phyloP scores from a whole-genome alignment of 495 filamentous ascomycete genomes.

The Pyrenula massariospora region DNA sequence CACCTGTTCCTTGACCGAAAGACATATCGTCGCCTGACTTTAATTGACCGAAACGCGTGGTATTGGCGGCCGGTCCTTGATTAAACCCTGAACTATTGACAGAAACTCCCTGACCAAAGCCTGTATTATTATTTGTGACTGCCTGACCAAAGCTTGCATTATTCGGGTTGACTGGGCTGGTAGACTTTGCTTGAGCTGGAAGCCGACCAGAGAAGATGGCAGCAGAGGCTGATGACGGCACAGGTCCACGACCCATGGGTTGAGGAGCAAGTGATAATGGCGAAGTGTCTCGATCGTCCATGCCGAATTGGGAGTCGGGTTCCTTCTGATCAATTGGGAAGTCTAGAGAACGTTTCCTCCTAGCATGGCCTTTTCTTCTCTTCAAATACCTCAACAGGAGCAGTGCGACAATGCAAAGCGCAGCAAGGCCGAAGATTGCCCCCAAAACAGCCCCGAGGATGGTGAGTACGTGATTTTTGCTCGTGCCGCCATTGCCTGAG shows the following conservation, averaged over 20 bases:
- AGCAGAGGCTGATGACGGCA: constrained; percentile 34
- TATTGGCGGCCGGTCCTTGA: too few species aligned
- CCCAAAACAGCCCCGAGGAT: constrained; percentile 76
- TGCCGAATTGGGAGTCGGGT: constrained; percentile 37
- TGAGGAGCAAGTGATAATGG: constrained; percentile 31
- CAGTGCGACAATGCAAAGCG: constrained; percentile 57
- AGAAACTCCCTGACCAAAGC: constrained; percentile 12
- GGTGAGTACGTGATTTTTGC: constrained; percentile 29
- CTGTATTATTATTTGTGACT: constrained; percentile 10
- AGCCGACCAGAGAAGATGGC: constrained; percentile 31
- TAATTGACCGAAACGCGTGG: constrained; percentile 10
- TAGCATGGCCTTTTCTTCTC: constrained; percentile 36
- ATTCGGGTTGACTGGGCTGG: constrained; percentile 13
- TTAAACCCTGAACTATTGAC: too few species aligned
- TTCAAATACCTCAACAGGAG: constrained; percentile 54
- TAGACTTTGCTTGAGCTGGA: constrained; percentile 24
- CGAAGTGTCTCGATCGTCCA: constrained; percentile 49
- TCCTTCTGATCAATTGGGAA: constrained; percentile 40
- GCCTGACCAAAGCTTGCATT: constrained; percentile 4
- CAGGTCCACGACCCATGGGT: constrained; percentile 30
- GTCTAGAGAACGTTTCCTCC: constrained; percentile 38
- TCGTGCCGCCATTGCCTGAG: constrained; percentile 14
- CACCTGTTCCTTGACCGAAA: constrained; percentile 6
- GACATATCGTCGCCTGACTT: constrained; percentile 23
- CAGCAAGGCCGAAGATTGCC: constrained; percentile 56